Evolutionary conservation across 768 basidiomycete genomes (phyloP).

Genomic region (Boletus sp.): DNA sequence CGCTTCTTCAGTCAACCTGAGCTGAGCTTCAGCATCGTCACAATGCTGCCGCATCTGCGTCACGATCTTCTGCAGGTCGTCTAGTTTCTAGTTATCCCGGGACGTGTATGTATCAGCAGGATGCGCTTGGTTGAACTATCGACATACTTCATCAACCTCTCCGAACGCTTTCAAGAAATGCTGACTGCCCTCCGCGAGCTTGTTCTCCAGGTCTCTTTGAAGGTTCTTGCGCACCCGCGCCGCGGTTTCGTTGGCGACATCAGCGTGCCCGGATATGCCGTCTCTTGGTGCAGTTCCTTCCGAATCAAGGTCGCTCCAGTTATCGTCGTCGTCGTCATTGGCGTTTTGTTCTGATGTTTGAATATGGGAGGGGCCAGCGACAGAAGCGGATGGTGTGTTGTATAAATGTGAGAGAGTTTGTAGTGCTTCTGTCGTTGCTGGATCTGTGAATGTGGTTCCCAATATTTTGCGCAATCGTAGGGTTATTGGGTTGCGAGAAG

Average conservation of each 20-base stretch:
- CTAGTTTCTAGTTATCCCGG: slow-evolving; percentile 63
- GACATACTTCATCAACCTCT: slow-evolving; percentile 84
- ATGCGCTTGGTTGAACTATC: neutral
- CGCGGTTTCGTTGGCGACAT: slow-evolving; percentile 60
- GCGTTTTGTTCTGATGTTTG: slow-evolving; percentile 21
- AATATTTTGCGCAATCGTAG: slow-evolving; percentile 88
- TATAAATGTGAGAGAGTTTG: slow-evolving; percentile 83
- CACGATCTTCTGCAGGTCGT: slow-evolving; percentile 74
- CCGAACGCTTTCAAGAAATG: slow-evolving; percentile 83
- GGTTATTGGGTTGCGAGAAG: slow-evolving; percentile 70
- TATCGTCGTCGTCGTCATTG: slow-evolving; percentile 36
- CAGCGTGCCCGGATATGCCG: slow-evolving; percentile 17
- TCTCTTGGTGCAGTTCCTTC: slow-evolving; percentile 10
- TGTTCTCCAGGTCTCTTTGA: slow-evolving; percentile 80
- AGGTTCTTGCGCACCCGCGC: slow-evolving; percentile 75
- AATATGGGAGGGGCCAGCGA: slow-evolving; percentile 1
- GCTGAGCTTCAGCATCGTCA: slow-evolving; percentile 77
- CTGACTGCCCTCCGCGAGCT: slow-evolving; percentile 76
- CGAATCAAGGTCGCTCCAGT: slow-evolving; percentile 24
- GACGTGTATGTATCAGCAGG: neutral
- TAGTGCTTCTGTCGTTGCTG: slow-evolving; percentile 76
- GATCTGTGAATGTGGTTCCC: slow-evolving; percentile 75
- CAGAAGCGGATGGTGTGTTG: slow-evolving; percentile 28
- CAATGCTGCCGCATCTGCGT: slow-evolving; percentile 78
- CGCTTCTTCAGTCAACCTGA: slow-evolving; percentile 70